phyloP scores from a whole-genome alignment of 2,329 filamentous ascomycete species.

The Tolypocladium ophioglossoides region DNA sequence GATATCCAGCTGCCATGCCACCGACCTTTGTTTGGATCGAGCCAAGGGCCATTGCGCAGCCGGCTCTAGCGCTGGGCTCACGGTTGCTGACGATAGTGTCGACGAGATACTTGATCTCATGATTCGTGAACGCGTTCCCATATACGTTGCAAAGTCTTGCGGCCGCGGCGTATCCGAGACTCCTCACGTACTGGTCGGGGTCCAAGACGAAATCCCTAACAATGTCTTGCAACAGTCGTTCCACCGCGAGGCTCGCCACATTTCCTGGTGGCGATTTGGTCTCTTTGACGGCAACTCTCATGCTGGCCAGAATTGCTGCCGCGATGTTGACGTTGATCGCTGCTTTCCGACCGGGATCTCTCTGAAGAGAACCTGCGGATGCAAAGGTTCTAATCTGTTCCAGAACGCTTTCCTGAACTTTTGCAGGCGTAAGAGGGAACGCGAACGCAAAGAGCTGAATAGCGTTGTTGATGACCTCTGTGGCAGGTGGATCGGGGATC shows the following conservation, averaged over 20 bases:
- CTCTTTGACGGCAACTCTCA: slow-evolving; percentile 79
- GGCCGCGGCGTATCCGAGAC: slow-evolving; percentile 73
- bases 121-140: slow-evolving; percentile 80
- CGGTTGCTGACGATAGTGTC: slow-evolving; percentile 91
- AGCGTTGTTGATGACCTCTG: slow-evolving; percentile 88
- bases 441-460: slow-evolving; percentile 89
- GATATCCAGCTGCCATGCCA: slow-evolving; percentile 93
- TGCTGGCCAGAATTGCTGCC: slow-evolving; percentile 64
- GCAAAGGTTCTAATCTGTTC: slow-evolving; percentile 88
- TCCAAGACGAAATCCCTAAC: slow-evolving; percentile 64
- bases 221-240: slow-evolving; percentile 74
- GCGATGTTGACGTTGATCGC: slow-evolving; percentile 89
- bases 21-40: slow-evolving; percentile 92
- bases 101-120: slow-evolving; percentile 82
- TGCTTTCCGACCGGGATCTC: slow-evolving; percentile 79
- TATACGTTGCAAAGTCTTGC: slow-evolving; percentile 76
- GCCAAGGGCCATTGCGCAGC: slow-evolving; percentile 87
- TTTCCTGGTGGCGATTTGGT: slow-evolving; percentile 63
- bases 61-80: slow-evolving; percentile 85
- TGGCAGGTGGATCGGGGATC: slow-evolving; percentile 68
- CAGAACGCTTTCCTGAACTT: slow-evolving; percentile 90
- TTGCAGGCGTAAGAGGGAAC: slow-evolving; percentile 77
- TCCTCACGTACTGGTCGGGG: slow-evolving; percentile 76
- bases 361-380: slow-evolving; percentile 67
- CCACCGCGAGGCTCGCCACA: slow-evolving; percentile 63